phyloP scores from a whole-genome alignment of 129 eudicot species.

The Chrysanthemum lavandulifolium region DNA sequence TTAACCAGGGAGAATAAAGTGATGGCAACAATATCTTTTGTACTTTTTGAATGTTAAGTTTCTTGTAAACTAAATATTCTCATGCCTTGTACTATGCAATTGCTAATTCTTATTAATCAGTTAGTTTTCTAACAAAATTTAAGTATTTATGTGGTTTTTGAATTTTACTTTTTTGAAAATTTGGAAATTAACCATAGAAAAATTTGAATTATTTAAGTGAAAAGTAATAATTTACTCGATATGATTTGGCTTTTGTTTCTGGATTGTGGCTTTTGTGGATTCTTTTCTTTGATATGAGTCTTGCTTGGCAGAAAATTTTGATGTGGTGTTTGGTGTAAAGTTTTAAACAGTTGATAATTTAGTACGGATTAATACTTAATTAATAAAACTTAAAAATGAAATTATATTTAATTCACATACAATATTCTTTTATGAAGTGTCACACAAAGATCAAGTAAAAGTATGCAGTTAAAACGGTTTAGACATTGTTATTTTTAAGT shows the following conservation, averaged over 20 bases:
- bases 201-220: no score
- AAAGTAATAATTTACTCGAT: no score
- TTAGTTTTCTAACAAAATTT: neutral
- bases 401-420: no score
- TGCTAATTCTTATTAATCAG: neutral
- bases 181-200: neutral
- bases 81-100: neutral
- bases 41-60: neutral
- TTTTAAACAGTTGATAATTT: neutral
- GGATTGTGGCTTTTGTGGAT: neutral
- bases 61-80: slow-evolving; percentile 11
- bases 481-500: no score
- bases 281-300: neutral
- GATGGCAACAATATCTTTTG: neutral
- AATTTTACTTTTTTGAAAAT: neutral
- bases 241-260: neutral
- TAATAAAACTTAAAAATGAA: no score
- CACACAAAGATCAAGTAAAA: no score
- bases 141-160: neutral
- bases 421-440: no score
- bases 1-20: neutral
- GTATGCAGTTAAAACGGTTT: no score
- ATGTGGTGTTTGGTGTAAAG: neutral
- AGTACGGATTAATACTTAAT: no score
- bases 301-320: neutral